A percentile compares a stretch with the other conserved stretches of the same genome.
Conservation (phyloP, 2,329 filamentous ascomycete genomes). For the Bisporella sp. region DNA sequence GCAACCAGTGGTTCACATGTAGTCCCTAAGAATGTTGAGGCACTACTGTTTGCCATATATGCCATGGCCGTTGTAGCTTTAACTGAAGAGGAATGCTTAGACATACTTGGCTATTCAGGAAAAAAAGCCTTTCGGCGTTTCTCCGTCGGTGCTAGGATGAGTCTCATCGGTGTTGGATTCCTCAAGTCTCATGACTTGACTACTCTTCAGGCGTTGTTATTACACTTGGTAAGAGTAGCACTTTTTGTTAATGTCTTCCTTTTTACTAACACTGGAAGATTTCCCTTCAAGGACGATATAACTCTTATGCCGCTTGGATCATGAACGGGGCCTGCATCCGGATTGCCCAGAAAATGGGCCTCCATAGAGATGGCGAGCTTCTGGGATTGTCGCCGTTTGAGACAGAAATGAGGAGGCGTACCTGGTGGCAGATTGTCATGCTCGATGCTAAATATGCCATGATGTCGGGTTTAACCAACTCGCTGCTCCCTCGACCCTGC, state of each 20-base stretch:
- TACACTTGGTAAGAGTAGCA: neutral
- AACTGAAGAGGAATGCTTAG: neutral
- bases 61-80: neutral
- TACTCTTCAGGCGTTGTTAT: neutral
- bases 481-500: neutral
- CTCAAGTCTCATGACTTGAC: neutral
- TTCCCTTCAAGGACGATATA: neutral
- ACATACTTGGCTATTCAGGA: neutral
- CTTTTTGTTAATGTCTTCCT: neutral
- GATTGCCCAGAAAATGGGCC: slow-evolving; percentile 61
- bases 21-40: neutral
- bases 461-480: neutral
- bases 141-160: neutral
- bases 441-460: slow-evolving; percentile 33
- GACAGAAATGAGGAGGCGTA: slow-evolving; percentile 57
- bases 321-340: slow-evolving; percentile 53
- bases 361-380: slow-evolving; percentile 54
- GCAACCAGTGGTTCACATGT: neutral
- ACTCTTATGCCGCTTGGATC: neutral
- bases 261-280: neutral
- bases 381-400: slow-evolving; percentile 54
- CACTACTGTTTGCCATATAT: neutral
- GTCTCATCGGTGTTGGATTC: neutral
- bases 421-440: slow-evolving; percentile 60
- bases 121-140: neutral